Percentiles rank a stretch among this genome's conserved stretches.
These are phyloP conservation scores for Neurospora sp. DNA, from an alignment of 495 filamentous ascomycete species.

Conservation along the genomic window DNA sequence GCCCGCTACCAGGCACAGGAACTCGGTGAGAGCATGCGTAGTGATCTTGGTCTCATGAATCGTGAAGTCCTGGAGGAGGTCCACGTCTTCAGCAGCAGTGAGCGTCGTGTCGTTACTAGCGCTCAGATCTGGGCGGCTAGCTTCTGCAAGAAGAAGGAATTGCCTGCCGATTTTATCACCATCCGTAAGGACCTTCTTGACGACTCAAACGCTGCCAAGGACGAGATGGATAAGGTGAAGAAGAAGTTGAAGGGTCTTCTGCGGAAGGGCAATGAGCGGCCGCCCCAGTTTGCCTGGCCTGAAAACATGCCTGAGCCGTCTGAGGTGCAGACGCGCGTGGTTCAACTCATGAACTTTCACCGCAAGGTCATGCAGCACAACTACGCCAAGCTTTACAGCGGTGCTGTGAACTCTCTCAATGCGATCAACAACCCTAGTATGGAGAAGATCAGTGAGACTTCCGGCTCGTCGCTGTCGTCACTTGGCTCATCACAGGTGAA, in stretches of 20 bases:
- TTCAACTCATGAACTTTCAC: conserved; percentile 96
- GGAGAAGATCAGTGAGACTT: conserved; percentile 22
- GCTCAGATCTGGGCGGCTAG: conserved; percentile 93
- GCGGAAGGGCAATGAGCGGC: conserved; percentile 76
- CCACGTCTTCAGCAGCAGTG: conserved; percentile 85
- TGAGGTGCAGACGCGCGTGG: conserved; percentile 80
- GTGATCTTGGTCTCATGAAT: conserved; percentile 90
- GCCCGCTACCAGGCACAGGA: conserved; percentile 94
- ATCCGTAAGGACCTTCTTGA: conserved; percentile 91
- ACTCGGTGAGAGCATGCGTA: conserved; percentile 86
- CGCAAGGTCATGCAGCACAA: conserved; percentile 89
- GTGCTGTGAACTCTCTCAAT: conserved; percentile 48
- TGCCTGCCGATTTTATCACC: conserved; percentile 72
- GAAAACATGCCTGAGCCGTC: conserved; percentile 87
- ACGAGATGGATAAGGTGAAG: conserved; percentile 99
- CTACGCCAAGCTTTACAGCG: conserved; percentile 62
- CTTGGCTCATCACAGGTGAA: conserved; percentile 43
- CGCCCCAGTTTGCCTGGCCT: conserved; percentile 96
- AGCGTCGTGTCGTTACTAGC: conserved; percentile 86
- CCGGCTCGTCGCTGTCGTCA: conserved; percentile 17
- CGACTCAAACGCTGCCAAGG: conserved; percentile 98
- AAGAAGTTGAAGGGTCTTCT: conserved; percentile 92
- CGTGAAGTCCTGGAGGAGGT: conserved; percentile 83
- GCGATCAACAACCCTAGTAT: conserved; percentile 37
- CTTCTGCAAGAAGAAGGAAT: conserved; percentile 79